Evolutionary conservation across 441 rosid species (phyloP).

Genomic region (Lepidium campestre): DNA sequence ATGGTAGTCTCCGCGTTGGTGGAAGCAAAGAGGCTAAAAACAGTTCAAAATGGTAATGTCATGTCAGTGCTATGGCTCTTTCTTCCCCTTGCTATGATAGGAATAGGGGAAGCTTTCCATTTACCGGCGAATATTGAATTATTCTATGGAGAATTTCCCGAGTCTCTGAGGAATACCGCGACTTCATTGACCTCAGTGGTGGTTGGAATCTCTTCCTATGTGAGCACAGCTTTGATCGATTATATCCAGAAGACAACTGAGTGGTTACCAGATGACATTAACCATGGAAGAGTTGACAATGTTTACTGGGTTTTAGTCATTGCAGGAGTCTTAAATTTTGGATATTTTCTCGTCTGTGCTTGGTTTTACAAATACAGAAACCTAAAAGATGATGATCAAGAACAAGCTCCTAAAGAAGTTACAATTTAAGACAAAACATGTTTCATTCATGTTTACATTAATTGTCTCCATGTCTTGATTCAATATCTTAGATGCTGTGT

Average conservation of each 20-base stretch:
- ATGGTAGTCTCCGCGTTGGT: conserved; percentile 34
- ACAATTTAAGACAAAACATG: background rate
- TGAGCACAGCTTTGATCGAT: conserved; percentile 29
- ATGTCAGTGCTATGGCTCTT: conserved; percentile 35
- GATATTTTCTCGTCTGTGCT: conserved; percentile 15
- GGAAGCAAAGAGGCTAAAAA: conserved; percentile 38
- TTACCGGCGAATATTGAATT: conserved; percentile 29
- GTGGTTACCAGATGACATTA: conserved; percentile 40
- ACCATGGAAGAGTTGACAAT: conserved; percentile 38
- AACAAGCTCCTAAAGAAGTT: background rate
- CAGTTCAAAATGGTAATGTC: background rate
- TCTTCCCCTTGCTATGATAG: conserved; percentile 34
- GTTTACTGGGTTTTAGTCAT: conserved; percentile 37
- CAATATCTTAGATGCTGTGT: background rate
- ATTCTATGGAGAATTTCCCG: conserved; percentile 38
- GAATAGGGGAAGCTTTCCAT: conserved; percentile 37
- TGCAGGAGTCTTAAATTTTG: conserved; percentile 2
- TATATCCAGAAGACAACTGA: conserved; percentile 22
- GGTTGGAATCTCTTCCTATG: conserved; percentile 28
- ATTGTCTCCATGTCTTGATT: background rate
- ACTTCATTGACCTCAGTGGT: conserved; percentile 31
- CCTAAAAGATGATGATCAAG: background rate
- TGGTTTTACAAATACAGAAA: conserved; percentile 16
- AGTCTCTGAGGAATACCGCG: conserved; percentile 28
- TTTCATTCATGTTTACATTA: background rate